Evolutionary conservation across 139 green algal species (phyloP), one percentile per base, ranked within the genome.

Genomic region (Chlorella ohadii): DNA sequence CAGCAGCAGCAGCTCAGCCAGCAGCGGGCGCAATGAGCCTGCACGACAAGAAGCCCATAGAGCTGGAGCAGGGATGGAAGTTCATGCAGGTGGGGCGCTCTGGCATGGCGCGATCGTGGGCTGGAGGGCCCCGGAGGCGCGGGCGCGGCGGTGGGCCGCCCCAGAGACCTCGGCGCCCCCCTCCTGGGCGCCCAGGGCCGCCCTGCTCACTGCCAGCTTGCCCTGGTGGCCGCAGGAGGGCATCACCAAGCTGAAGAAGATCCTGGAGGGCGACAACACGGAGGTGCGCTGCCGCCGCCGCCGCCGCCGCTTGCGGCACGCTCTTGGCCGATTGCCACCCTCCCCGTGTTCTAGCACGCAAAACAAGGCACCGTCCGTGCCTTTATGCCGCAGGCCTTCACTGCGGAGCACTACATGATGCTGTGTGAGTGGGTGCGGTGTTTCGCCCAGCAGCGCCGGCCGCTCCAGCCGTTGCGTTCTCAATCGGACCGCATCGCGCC

Each of bases 401-500:
- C 92, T 44, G 92, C 95, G 1, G 94, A 99, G 83, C 91, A 98
- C 86, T 99, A 99, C 88, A 99, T 99, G 95, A 92, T 86, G 84
- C 73, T 88, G 33, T 85, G 97, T 99, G 67, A 90, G 93, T 86
- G 0, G 20, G 55, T 17, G 27, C 36, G 70, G 65, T n/a, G n/a
- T n/a, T n/a, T n/a, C 33, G 23, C n/a, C 64, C 28, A 11, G 33
- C 51, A n/a, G n/a, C 51, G 34, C 34, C 68, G 12, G 67, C 67
- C 34, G 27, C 33, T 3, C 20, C 13, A 11, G 17, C 27, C 5
- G 20, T 28, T 74, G 67, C 67, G 27, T 28, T 51, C 44, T 9
- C n/a, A n/a, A n/a, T n/a, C n/a, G n/a, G n/a, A n/a, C n/a, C n/a
- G n/a, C n/a, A n/a, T n/a, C n/a, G n/a, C n/a, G n/a, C n/a, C n/a